A percentile compares a stretch with the other conserved stretches of the same genome.
These are phyloP conservation scores for Corinectria fuckeliana DNA, from an alignment of 2,329 filamentous ascomycete species.

Conservation along the genomic window DNA sequence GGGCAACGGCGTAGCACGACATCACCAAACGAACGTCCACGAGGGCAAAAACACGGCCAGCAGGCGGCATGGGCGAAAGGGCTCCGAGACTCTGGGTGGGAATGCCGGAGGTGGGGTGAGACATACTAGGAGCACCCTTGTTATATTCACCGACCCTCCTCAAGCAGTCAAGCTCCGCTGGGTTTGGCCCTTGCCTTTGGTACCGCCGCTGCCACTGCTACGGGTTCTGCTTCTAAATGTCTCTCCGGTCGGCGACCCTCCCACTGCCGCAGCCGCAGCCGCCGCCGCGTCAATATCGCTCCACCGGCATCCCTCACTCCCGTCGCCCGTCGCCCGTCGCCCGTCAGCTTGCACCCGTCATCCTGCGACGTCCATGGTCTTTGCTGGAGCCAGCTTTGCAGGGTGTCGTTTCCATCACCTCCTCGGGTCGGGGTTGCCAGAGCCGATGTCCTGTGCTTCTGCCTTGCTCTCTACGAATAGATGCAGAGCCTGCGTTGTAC, in stretches of 20 bases:
- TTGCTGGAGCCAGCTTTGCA: slow-evolving; percentile 10
- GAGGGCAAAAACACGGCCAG: slow-evolving; percentile 1
- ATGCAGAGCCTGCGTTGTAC: slow-evolving; percentile 11
- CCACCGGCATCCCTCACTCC: slow-evolving; percentile 18
- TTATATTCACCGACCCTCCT: slow-evolving; percentile 22
- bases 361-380: slow-evolving; percentile 2
- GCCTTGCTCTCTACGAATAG: neutral
- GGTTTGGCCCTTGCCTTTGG: too few relatives aligned
- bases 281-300: slow-evolving; percentile 19
- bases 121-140: slow-evolving; percentile 31
- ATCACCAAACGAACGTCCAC: slow-evolving; percentile 4
- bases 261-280: slow-evolving; percentile 8
- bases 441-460: slow-evolving; percentile 14
- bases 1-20: slow-evolving; percentile 5
- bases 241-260: slow-evolving; percentile 7
- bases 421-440: slow-evolving; percentile 5
- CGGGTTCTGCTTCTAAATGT: slow-evolving; percentile 26
- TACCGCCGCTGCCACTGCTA: slow-evolving; percentile 22
- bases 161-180: slow-evolving; percentile 15
- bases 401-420: slow-evolving; percentile 10
- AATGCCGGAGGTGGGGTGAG: slow-evolving; percentile 26
- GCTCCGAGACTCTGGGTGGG: slow-evolving; percentile 29
- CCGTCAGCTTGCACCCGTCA: slow-evolving; percentile 2
- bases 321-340: too few relatives aligned
- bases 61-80: slow-evolving; percentile 14